These are phyloP conservation scores for Trichoderma erinaceum DNA, from an alignment of 495 filamentous ascomycete genomes.

Conservation along the genomic window DNA sequence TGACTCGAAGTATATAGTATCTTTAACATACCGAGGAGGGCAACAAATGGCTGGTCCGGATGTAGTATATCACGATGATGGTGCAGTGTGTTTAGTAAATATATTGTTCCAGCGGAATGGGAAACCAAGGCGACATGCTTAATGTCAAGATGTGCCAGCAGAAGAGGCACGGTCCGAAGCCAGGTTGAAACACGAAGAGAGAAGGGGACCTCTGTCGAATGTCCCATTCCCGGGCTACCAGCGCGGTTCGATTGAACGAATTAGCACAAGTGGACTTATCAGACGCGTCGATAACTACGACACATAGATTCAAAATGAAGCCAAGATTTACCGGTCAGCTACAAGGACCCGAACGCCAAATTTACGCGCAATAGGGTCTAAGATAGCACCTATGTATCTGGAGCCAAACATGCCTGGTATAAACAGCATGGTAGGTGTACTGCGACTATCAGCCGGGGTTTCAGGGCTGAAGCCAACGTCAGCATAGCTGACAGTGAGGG, in stretches of 20 bases:
- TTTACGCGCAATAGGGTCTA: neutral
- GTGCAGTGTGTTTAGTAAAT: neutral
- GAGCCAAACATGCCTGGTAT: constrained; percentile 3
- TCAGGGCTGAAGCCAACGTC: neutral
- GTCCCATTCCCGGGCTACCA: neutral
- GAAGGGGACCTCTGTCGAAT: neutral
- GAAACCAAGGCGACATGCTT: neutral
- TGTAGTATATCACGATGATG: neutral
- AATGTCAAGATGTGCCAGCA: neutral
- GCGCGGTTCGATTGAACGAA: neutral
- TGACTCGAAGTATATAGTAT: too few relatives aligned
- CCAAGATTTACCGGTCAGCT: neutral
- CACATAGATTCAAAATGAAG: neutral
- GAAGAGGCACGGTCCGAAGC: neutral
- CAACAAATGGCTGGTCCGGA: neutral
- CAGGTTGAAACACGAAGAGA: neutral
- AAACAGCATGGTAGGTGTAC: neutral
- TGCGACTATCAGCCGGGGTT: neutral
- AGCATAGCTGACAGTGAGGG: constrained; percentile 4
- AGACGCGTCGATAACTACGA: neutral
- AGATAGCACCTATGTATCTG: neutral
- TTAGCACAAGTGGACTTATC: neutral
- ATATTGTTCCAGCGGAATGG: neutral
- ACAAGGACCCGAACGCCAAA: neutral
- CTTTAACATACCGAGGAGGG: neutral